phyloP scores from a whole-genome alignment of 2,329 filamentous ascomycete genomes.

The Cladosporium sp. region DNA sequence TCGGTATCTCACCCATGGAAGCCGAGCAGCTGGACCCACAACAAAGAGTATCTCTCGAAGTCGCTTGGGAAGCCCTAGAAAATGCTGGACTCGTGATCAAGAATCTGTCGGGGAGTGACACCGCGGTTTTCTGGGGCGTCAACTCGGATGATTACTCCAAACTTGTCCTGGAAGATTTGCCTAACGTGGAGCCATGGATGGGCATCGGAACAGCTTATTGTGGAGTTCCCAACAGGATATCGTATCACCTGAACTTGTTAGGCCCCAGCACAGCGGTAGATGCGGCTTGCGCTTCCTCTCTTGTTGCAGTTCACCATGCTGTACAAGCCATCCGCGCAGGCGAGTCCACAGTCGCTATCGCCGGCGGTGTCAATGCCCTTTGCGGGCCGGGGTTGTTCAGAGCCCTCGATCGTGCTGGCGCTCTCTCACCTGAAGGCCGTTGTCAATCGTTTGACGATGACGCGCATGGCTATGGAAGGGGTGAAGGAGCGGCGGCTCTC shows the following conservation, averaged over 20 bases:
- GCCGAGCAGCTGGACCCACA: conserved; percentile 25
- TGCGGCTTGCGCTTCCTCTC: conserved; percentile 11
- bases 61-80: conserved; percentile 19
- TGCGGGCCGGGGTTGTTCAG: conserved; percentile 20
- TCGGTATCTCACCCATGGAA: conserved; percentile 19
- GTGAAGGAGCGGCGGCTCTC: too few relatives aligned
- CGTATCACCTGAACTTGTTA: conserved; percentile 14
- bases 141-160: conserved; percentile 21
- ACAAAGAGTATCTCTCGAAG: conserved; percentile 23
- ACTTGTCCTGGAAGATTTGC: conserved; percentile 18
- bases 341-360: conserved; percentile 15
- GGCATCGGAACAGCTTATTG: conserved; percentile 17
- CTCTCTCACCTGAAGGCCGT: conserved; percentile 55
- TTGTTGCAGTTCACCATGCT: conserved; percentile 13
- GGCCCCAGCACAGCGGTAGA: conserved; percentile 16
- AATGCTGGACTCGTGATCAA: conserved; percentile 7
- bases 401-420: conserved; percentile 72
- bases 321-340: conserved; percentile 6
- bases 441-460: conserved; percentile 46
- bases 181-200: conserved; percentile 18
- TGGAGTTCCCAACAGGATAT: conserved; percentile 13
- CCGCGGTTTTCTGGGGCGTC: conserved; percentile 21
- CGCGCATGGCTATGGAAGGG: too few relatives aligned
- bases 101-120: conserved; percentile 12
- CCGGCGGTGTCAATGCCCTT: conserved; percentile 26